Conservation (phyloP, 345 rosid genomes). For the Zanthoxylum bungeanum region DNA sequence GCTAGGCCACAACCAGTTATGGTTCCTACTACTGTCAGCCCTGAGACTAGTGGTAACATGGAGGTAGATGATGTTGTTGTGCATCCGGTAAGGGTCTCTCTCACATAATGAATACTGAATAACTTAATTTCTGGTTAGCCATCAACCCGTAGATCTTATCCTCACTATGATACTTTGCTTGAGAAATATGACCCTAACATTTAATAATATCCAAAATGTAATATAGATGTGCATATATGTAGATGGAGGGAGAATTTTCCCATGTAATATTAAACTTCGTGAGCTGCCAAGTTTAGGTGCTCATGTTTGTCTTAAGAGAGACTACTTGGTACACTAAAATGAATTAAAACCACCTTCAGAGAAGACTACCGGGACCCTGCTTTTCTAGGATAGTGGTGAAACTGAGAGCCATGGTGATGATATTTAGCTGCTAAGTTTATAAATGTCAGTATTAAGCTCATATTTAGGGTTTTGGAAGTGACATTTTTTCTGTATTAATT, state of each 20-base stretch:
- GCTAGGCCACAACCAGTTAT: constrained; percentile 40
- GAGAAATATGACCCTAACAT: background rate
- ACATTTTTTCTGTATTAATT: background rate
- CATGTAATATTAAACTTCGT: background rate
- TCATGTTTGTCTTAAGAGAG: background rate
- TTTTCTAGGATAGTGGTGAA: background rate
- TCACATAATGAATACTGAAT: background rate
- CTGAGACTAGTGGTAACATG: constrained; percentile 50
- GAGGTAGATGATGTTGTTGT: constrained; percentile 66
- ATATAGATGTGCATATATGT: background rate
- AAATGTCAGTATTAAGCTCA: background rate
- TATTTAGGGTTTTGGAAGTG: background rate
- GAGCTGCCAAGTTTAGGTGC: background rate
- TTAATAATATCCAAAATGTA: background rate
- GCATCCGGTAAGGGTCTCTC: constrained; percentile 43
- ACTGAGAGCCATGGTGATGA: background rate
- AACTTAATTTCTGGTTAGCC: background rate
- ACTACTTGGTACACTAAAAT: background rate
- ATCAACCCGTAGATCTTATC: background rate
- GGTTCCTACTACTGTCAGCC: constrained; percentile 31
- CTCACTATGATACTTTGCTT: background rate
- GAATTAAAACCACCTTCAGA: background rate
- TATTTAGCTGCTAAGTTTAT: constrained; percentile 1
- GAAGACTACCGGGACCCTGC: background rate
- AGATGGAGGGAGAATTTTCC: background rate